Conservation (phyloP, 805 yeast species). For the Suhomyces vadensis region DNA sequence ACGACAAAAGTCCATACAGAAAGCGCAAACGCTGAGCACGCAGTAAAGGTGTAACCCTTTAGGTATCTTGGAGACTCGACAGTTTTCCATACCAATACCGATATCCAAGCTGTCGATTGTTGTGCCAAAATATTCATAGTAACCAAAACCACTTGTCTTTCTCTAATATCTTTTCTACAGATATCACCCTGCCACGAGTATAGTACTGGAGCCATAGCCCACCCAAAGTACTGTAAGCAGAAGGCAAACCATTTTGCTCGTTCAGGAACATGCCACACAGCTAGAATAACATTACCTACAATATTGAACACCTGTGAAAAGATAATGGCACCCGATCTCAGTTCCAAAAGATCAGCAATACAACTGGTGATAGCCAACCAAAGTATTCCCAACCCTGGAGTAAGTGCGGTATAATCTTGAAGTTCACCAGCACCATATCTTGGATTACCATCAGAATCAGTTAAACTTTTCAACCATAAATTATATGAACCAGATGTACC, state of each 20-base stretch:
- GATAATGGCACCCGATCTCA: slow-evolving; percentile 56
- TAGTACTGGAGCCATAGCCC: slow-evolving; percentile 63
- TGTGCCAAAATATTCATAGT: slow-evolving; percentile 57
- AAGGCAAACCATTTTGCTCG: slow-evolving; percentile 68
- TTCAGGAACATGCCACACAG: slow-evolving; percentile 58
- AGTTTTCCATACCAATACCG: slow-evolving; percentile 55
- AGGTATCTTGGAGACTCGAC: slow-evolving; percentile 56
- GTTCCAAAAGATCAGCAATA: slow-evolving; percentile 38
- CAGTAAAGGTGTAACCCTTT: slow-evolving; percentile 55
- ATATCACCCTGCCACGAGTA: slow-evolving; percentile 61
- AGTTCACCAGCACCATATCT: slow-evolving; percentile 31
- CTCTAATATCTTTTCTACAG: slow-evolving; percentile 55
- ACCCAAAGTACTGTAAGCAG: slow-evolving; percentile 58
- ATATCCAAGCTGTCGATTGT: slow-evolving; percentile 54
- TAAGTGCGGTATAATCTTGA: slow-evolving; percentile 46
- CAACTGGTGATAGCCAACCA: slow-evolving; percentile 41
- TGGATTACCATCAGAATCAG: slow-evolving; percentile 7
- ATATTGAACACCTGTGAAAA: slow-evolving; percentile 56
- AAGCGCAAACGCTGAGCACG: slow-evolving; percentile 47
- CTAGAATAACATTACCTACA: slow-evolving; percentile 53
- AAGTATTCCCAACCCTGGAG: slow-evolving; percentile 45
- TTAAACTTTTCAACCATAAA: slow-evolving; percentile 52
- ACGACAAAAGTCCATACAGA: slow-evolving; percentile 53
- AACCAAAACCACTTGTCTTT: slow-evolving; percentile 57
- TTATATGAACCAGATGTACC: slow-evolving; percentile 43